Percentiles rank a stretch among this genome's conserved stretches.
These are phyloP conservation scores for Reutealis trisperma DNA, from an alignment of 345 rosid species.

Conservation along the genomic window DNA sequence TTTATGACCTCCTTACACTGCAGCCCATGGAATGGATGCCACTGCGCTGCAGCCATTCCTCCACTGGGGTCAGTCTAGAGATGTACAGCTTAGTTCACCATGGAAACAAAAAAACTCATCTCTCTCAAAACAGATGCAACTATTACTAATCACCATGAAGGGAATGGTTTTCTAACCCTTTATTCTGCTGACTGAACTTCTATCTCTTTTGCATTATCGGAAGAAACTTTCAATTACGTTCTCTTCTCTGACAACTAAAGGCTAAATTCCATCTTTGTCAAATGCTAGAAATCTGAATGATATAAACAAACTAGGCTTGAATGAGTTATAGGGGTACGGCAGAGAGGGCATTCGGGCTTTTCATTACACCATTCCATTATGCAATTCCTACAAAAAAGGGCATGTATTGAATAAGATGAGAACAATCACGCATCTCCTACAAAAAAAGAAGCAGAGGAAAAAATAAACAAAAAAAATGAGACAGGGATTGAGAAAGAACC, in stretches of 20 bases:
- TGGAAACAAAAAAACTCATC: neutral
- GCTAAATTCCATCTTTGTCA: neutral
- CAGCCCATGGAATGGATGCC: too few relatives aligned
- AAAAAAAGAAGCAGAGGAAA: neutral
- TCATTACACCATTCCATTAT: slow-evolving; percentile 99
- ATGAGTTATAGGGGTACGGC: slow-evolving; percentile 83
- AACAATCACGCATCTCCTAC: too few relatives aligned
- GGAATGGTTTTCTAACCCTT: neutral
- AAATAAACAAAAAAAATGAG: neutral
- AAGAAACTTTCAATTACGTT: neutral
- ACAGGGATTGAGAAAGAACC: slow-evolving; percentile 36
- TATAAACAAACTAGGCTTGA: slow-evolving; percentile 82
- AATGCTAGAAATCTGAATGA: slow-evolving; percentile 74
- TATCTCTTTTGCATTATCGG: neutral
- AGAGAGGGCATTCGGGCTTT: slow-evolving; percentile 94
- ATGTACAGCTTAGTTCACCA: neutral
- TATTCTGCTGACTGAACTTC: too few relatives aligned
- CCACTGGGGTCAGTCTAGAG: too few relatives aligned
- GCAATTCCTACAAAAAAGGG: slow-evolving; percentile 63
- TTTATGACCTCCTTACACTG: too few relatives aligned
- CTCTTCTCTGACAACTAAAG: neutral
- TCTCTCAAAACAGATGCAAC: neutral
- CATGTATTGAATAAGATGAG: neutral
- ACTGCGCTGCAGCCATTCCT: too few relatives aligned
- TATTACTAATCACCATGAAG: neutral